A percentile compares a stretch with the other conserved stretches of the same genome.
These are phyloP conservation scores for Hapsidospora chrysogenum DNA, from an alignment of 495 filamentous ascomycete species.

Conservation along the genomic window DNA sequence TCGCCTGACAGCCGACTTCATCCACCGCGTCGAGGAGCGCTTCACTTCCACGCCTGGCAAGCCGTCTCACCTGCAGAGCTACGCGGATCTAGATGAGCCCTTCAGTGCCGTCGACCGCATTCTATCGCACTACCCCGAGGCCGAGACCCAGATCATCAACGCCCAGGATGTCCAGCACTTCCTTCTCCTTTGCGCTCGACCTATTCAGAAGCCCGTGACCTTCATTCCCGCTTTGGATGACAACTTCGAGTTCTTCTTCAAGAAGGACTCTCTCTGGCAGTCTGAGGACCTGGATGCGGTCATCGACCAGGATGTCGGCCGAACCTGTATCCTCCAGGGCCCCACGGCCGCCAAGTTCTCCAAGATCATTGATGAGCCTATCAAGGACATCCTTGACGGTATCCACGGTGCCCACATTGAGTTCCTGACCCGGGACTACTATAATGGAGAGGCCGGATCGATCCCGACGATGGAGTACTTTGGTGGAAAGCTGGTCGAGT, in stretches of 20 bases:
- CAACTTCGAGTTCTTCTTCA: slow-evolving; percentile 96
- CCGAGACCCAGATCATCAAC: slow-evolving; percentile 82
- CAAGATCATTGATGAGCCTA: slow-evolving; percentile 72
- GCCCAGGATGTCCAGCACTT: slow-evolving; percentile 97
- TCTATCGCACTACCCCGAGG: slow-evolving; percentile 66
- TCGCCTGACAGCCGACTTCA: slow-evolving; percentile 80
- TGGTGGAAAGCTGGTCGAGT: slow-evolving; percentile 59
- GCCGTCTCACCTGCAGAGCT: slow-evolving; percentile 68
- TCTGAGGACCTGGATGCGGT: slow-evolving; percentile 94
- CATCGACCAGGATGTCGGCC: slow-evolving; percentile 83
- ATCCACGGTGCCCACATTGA: slow-evolving; percentile 80
- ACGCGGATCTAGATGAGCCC: slow-evolving; percentile 72
- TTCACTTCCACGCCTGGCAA: slow-evolving; percentile 53
- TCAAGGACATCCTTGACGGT: slow-evolving; percentile 80
- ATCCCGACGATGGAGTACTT: slow-evolving; percentile 91
- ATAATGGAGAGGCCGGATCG: slow-evolving; percentile 48
- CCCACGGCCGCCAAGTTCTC: slow-evolving; percentile 89
- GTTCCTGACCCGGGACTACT: slow-evolving; percentile 61
- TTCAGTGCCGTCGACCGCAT: slow-evolving; percentile 61
- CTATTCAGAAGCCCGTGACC: slow-evolving; percentile 88
- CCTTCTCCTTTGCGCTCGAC: slow-evolving; percentile 78
- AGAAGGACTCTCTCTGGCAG: slow-evolving; percentile 99
- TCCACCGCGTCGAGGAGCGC: slow-evolving; percentile 87
- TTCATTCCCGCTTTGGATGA: slow-evolving; percentile 90
- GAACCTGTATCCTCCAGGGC: slow-evolving; percentile 90